Percentiles rank a stretch among this genome's conserved stretches.
These are phyloP conservation scores for Eutrema heterophyllum DNA, from an alignment of 345 rosid species.

Conservation along the genomic window DNA sequence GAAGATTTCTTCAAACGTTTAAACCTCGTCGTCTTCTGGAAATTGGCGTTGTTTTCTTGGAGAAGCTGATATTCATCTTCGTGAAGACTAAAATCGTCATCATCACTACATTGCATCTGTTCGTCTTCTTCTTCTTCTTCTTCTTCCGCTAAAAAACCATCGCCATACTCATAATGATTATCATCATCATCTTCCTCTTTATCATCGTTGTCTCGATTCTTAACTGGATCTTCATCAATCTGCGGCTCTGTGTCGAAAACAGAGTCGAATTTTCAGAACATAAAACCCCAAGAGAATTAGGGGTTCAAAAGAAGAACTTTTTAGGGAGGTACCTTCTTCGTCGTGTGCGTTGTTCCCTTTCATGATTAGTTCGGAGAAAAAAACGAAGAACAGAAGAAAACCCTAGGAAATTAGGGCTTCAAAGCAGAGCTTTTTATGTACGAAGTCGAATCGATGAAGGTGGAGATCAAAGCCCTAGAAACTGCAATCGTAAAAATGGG, in stretches of 20 bases:
- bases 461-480: too few species aligned
- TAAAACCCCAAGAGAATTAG: neutral
- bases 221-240: neutral
- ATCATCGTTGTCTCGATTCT: neutral
- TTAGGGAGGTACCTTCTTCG: neutral
- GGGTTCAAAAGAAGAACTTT: neutral
- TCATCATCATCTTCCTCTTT: slow-evolving; percentile 14
- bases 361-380: neutral
- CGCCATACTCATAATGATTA: slow-evolving; percentile 62
- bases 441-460: too few species aligned
- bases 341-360: neutral
- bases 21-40: slow-evolving; percentile 61
- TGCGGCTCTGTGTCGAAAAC: neutral
- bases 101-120: slow-evolving; percentile 51
- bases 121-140: slow-evolving; percentile 62
- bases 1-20: slow-evolving; percentile 78
- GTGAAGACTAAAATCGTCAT: slow-evolving; percentile 52
- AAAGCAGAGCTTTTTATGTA: too few species aligned
- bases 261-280: neutral
- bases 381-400: neutral
- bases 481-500: too few species aligned
- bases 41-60: slow-evolving; percentile 60
- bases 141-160: slow-evolving; percentile 75
- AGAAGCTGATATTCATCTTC: slow-evolving; percentile 85
- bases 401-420: neutral